A percentile compares a stretch with the other conserved stretches of the same genome.
These are phyloP conservation scores for Fusarium clavum DNA, from an alignment of 2,329 filamentous ascomycete genomes.

Conservation along the genomic window DNA sequence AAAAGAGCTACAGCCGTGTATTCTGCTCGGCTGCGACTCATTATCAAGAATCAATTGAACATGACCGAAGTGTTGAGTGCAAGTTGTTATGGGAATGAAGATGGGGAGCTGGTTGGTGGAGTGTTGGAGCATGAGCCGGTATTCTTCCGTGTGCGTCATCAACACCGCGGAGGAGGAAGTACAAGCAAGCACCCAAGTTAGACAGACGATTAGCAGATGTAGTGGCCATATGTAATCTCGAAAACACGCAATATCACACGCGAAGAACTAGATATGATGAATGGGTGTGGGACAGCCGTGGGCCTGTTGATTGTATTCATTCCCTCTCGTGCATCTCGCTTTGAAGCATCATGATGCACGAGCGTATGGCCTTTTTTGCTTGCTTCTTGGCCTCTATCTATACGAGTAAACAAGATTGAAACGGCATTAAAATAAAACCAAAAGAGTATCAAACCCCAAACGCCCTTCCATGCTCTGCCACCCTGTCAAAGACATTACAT, in stretches of 20 bases:
- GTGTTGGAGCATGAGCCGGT: conserved; percentile 36
- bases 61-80: conserved; percentile 35
- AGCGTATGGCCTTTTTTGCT: conserved; percentile 28
- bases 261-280: not conserved
- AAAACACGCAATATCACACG: not conserved
- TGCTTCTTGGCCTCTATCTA: conserved; percentile 43
- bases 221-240: not conserved
- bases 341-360: conserved; percentile 40
- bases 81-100: conserved; percentile 20
- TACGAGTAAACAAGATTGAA: conserved; percentile 39
- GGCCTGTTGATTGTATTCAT: conserved; percentile 41
- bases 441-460: conserved; percentile 37
- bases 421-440: conserved; percentile 18
- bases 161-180: conserved; percentile 3
- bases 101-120: conserved; percentile 38
- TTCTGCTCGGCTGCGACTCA: conserved; percentile 47
- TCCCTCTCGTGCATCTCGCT: conserved; percentile 30
- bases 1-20: conserved; percentile 45
- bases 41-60: conserved; percentile 48
- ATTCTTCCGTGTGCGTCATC: conserved; percentile 39
- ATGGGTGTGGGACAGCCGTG: conserved; percentile 33
- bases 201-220: not conserved
- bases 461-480: conserved; percentile 48
- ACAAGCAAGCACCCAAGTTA: not conserved
- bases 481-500: conserved; percentile 46